These are phyloP conservation scores for Wickerhamomyces alni DNA, from an alignment of 805 yeast genomes.

Conservation along the genomic window DNA sequence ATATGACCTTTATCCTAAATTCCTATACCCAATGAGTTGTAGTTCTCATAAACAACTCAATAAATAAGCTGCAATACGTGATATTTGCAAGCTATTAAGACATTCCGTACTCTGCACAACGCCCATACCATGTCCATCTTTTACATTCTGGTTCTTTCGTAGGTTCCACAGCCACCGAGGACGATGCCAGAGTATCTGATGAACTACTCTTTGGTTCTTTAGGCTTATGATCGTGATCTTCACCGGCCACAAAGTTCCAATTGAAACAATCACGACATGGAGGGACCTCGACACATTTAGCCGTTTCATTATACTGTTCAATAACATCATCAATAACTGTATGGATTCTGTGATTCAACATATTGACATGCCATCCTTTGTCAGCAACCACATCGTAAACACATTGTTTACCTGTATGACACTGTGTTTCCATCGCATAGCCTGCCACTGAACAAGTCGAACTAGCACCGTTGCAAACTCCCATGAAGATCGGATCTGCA, in stretches of 20 bases:
- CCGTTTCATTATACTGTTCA: slow-evolving; percentile 65
- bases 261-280: slow-evolving; percentile 88
- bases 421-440: slow-evolving; percentile 93
- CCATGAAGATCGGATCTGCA: slow-evolving; percentile 96
- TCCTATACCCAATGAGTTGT: too few species aligned
- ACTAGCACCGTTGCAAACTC: slow-evolving; percentile 92
- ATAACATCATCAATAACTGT: slow-evolving; percentile 83
- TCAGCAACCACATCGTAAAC: slow-evolving; percentile 86
- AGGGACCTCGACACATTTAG: slow-evolving; percentile 66
- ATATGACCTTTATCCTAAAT: too few species aligned
- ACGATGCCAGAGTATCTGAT: not conserved
- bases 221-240: slow-evolving; percentile 9
- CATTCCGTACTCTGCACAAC: slow-evolving; percentile 36
- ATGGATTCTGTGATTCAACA: slow-evolving; percentile 85
- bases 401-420: slow-evolving; percentile 88
- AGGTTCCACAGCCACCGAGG: slow-evolving; percentile 9
- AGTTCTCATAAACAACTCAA: too few species aligned
- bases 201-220: not conserved
- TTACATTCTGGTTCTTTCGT: slow-evolving; percentile 23
- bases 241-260: slow-evolving; percentile 67
- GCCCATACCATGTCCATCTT: slow-evolving; percentile 48
- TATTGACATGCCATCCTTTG: slow-evolving; percentile 83
- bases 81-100: not conserved
- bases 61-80: too few species aligned
- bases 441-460: slow-evolving; percentile 88